A percentile compares a stretch with the other conserved stretches of the same genome.
phyloP scores from a whole-genome alignment of 768 basidiomycete species.

The Phanerochaete carnosa region DNA sequence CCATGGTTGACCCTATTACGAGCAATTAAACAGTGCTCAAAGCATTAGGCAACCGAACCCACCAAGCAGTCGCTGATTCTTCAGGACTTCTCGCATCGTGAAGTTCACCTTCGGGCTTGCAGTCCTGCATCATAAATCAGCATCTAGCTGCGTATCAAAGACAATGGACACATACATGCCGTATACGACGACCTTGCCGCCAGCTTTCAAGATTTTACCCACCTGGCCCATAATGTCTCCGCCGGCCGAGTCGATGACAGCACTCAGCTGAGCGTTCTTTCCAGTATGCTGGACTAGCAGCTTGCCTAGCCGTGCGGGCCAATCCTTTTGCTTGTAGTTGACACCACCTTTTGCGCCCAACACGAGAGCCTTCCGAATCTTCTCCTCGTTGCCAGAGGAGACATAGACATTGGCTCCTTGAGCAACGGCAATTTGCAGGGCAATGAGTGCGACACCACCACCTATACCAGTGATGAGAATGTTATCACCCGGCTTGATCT shows the following conservation, averaged over 20 bases:
- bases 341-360: constrained; percentile 79
- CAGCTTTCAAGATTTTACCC: constrained; percentile 31
- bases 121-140: constrained; percentile 43
- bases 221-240: constrained; percentile 37
- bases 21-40: background rate
- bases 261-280: constrained; percentile 26
- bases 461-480: constrained; percentile 82
- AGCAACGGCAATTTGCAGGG: constrained; percentile 73
- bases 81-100: constrained; percentile 77
- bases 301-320: constrained; percentile 31
- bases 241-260: constrained; percentile 46
- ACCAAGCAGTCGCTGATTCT: constrained; percentile 75
- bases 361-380: constrained; percentile 60
- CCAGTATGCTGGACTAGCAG: constrained; percentile 26
- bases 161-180: constrained; percentile 36
- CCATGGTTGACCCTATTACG: constrained; percentile 75
- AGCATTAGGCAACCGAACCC: constrained; percentile 14
- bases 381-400: constrained; percentile 66
- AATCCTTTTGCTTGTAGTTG: constrained; percentile 55
- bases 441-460: constrained; percentile 78
- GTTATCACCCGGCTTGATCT: constrained; percentile 60
- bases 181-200: constrained; percentile 35
- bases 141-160: background rate
- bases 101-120: constrained; percentile 55
- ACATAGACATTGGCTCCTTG: constrained; percentile 80